These are phyloP conservation scores for Hemileccinum impolitum DNA, from an alignment of 768 basidiomycete genomes.

Conservation along the genomic window DNA sequence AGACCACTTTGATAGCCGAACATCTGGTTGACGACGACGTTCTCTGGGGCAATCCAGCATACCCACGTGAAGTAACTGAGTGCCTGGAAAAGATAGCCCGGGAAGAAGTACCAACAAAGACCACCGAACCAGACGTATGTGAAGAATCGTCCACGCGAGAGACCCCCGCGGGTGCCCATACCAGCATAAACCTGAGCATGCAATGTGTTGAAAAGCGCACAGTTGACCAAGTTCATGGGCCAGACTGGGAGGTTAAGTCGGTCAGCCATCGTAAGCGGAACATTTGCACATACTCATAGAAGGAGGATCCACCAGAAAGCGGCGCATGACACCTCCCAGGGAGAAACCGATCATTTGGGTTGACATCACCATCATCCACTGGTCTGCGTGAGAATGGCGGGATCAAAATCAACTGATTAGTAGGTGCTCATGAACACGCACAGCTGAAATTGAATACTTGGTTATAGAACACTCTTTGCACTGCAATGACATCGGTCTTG, in stretches of 20 bases:
- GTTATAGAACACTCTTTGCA: constrained; percentile 67
- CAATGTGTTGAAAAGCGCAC: constrained; percentile 73
- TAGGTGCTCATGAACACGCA: constrained; percentile 16
- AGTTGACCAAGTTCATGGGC: constrained; percentile 68
- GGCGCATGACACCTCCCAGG: constrained; percentile 56
- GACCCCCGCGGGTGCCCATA: constrained; percentile 41
- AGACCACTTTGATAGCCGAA: constrained; percentile 59
- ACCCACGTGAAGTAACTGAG: constrained; percentile 60
- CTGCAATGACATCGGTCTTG: constrained; percentile 66
- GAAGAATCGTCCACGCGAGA: constrained; percentile 55
- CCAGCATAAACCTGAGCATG: constrained; percentile 55
- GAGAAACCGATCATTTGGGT: constrained; percentile 69
- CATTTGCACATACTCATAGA: constrained; percentile 51
- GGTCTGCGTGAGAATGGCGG: constrained; percentile 31
- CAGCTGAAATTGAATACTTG: constrained; percentile 52
- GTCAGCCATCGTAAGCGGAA: background rate
- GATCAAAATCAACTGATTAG: background rate
- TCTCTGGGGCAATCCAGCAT: constrained; percentile 69
- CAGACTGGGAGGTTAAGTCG: constrained; percentile 50
- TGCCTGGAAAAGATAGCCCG: constrained; percentile 71
- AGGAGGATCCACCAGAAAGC: constrained; percentile 62
- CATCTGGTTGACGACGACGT: constrained; percentile 67
- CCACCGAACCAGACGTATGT: constrained; percentile 40
- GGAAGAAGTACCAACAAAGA: constrained; percentile 54
- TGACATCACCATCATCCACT: constrained; percentile 65